Percentiles rank a stretch among this genome's conserved stretches.
phyloP scores from a whole-genome alignment of 139 green algal species.

The Trebouxia sp. region DNA sequence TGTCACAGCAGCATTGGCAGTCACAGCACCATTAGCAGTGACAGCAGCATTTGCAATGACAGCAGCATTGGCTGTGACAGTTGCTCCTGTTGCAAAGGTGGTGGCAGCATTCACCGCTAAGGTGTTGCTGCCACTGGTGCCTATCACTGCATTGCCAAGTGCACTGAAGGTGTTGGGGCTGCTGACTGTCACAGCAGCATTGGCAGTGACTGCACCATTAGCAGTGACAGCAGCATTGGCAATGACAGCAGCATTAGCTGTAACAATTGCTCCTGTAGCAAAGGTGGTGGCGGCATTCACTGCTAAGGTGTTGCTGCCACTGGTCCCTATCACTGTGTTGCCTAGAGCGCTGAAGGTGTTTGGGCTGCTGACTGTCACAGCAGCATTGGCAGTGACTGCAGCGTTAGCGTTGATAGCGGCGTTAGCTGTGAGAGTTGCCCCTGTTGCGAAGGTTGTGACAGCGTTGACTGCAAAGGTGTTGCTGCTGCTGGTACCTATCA shows the following conservation, averaged over 20 bases:
- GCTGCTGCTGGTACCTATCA: no score
- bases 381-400: background rate
- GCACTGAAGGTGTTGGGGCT: background rate
- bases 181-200: no score
- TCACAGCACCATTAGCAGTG: background rate
- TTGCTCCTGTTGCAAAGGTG: background rate
- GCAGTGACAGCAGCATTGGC: background rate
- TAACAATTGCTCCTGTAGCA: background rate
- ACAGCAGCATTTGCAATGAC: conserved; percentile 11
- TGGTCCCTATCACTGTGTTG: background rate
- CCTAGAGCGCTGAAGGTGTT: no score
- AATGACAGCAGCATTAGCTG: background rate
- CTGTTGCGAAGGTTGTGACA: background rate
- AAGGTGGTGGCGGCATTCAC: background rate
- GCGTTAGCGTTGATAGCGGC: no score
- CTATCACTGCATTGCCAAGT: background rate
- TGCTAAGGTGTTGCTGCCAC: background rate
- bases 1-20: background rate
- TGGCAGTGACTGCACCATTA: background rate
- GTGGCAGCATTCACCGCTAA: background rate
- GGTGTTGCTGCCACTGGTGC: background rate
- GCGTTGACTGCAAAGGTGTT: no score
- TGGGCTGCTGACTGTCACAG: background rate
- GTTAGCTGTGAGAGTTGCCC: background rate
- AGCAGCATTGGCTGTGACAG: background rate